Conservation (phyloP, 352 stramenopile genomes). For the Pythium biforme region DNA sequence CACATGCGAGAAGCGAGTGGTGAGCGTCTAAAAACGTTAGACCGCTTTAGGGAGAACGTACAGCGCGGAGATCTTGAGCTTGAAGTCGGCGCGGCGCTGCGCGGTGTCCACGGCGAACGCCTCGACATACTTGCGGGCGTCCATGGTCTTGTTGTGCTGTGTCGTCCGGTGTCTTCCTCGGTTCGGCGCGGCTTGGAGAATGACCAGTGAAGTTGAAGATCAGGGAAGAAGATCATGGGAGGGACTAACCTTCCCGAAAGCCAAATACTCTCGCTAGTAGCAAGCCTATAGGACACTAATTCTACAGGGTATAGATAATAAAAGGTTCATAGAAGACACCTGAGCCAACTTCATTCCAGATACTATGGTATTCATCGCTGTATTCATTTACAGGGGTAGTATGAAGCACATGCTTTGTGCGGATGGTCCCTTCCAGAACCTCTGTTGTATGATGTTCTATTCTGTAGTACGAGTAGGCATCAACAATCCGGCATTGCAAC, state of each 20-base stretch:
- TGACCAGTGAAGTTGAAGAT: conserved; percentile 6
- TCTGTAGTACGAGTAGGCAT: background rate
- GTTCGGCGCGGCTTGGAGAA: background rate
- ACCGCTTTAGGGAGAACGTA: conserved; percentile 23
- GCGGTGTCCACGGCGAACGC: conserved; percentile 44
- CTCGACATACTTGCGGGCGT: conserved; percentile 59
- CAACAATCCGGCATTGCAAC: background rate
- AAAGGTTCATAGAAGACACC: no score
- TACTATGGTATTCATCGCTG: no score
- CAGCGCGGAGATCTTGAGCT: conserved; percentile 43
- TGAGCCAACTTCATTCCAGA: no score
- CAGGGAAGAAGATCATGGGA: background rate
- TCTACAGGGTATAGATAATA: background rate
- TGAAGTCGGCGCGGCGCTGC: conserved; percentile 48
- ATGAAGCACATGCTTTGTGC: no score
- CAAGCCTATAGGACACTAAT: no score
- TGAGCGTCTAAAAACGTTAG: no score
- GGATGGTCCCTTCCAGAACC: background rate
- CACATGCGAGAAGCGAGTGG: background rate
- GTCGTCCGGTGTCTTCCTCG: background rate
- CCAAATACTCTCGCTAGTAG: no score
- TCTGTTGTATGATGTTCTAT: background rate
- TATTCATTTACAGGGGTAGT: no score
- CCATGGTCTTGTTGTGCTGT: conserved; percentile 27
- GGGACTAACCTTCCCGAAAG: background rate